Conservation (phyloP, 1,284 basidiomycete species). For the Ceratobasidium sp. region DNA sequence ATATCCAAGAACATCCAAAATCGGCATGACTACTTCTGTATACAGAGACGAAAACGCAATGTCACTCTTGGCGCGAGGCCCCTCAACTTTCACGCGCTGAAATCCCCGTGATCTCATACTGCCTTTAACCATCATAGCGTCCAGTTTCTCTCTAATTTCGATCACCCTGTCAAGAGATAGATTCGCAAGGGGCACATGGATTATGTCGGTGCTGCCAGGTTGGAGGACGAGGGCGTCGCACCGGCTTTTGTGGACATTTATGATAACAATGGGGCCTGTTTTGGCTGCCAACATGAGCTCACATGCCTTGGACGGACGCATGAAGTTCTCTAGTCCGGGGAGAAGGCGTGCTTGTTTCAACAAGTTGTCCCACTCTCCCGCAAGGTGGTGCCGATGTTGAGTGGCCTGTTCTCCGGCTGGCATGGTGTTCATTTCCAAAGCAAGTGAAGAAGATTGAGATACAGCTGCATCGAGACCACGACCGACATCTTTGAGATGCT, state of each 20-base stretch:
- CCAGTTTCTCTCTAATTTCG: not conserved
- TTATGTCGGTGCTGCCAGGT: not conserved
- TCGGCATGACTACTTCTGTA: not conserved
- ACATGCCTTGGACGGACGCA: not conserved
- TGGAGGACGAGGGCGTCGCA: not conserved
- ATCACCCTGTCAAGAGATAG: not conserved
- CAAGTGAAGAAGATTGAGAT: not conserved
- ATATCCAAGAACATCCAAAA: constrained; percentile 2
- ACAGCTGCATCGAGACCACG: not conserved
- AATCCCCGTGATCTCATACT: not conserved
- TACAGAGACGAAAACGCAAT: not conserved
- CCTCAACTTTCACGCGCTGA: not conserved
- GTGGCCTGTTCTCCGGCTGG: not conserved
- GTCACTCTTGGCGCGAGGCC: not conserved
- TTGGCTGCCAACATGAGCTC: constrained; percentile 4
- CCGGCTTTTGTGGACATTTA: not conserved
- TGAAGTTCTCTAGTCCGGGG: constrained; percentile 5
- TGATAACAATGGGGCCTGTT: constrained; percentile 7
- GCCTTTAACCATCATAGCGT: not conserved
- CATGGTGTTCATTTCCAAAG: not conserved
- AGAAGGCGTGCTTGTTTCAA: constrained; percentile 5
- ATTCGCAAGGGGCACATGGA: not conserved
- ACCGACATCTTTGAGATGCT: constrained; percentile 14
- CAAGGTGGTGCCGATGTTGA: constrained; percentile 20
- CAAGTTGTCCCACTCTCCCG: constrained; percentile 29